Base-by-base conservation (phyloP, 306 rosid species). In the Benincasa hispida region DNA sequence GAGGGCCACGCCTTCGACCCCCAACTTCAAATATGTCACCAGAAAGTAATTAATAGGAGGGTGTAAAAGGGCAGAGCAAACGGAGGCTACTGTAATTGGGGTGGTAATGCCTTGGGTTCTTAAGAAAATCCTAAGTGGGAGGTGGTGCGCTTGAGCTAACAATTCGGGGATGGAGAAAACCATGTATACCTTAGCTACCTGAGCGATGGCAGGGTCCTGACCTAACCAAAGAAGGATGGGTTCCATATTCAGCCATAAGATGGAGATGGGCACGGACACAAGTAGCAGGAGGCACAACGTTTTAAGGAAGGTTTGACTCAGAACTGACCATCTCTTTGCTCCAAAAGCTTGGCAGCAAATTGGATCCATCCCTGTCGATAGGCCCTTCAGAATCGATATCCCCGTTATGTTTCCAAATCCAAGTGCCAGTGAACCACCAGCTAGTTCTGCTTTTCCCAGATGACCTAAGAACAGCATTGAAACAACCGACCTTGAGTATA, bases 261-360 rank as follows among this genome's bases (percentile, higher is more conserved):
- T 18, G 24, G 91, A 78, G 34, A 93, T 90, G n/a, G 97, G 90
- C 10, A 93, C 75, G 70, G 94, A 55, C 18, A 93, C 97, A 17
- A 90, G 60, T 2, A 91, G 67, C 47, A 91, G 97, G 78, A 93
- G 97, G 76, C 85, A 90, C 0, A 88, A 6, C 0, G 97, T 91
- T 85, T 82, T 88, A 39, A 80, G 84, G 75, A 87, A 84, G 75
- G 97, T 85, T 77, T 90, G 98, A 81, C 84, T 79, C 1, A 93
- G 84, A 68, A 93, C 85, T 74, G 89, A 80, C 86, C 85, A 87
- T 78, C 90, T 86, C 74, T 90, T 86, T 35, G 97, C 93, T 2
- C 98, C 96, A 72, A 73, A 93, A 3, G 98, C 98, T 87, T 93
- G 98, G 77, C 96, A 88, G 74, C 98, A 93, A n/a, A 91, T 91